Evolutionary conservation across 1,284 basidiomycete species (phyloP), one percentile per base, ranked within the genome.

Genomic region (Moniliophthora roreri): DNA sequence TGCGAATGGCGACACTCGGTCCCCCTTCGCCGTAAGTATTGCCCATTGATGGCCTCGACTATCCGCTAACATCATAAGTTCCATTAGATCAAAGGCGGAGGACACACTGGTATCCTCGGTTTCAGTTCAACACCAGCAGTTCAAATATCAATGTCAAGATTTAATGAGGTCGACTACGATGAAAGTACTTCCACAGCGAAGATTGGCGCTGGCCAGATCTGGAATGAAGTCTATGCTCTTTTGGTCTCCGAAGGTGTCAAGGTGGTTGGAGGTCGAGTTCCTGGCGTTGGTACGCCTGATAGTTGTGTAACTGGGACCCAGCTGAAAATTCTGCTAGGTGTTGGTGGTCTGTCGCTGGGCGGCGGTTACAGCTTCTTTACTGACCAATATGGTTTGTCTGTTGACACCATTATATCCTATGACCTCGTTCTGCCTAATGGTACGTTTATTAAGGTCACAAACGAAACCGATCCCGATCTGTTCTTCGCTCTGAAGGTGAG

Each of bases 141-240:
- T 3, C 72, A 75, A 0, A 71, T 77, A 46, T 56, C 70, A 0
- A 68, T 77, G 71, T 56, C 55, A 35, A 61, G 63, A 16, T 74
- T 76, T 54, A 62, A 65, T 5, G 54, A 69, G 0, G 56, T 70
- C 16, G 55, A 53, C 15, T 68, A 70, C 39, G 53, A 69, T 44
- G 37, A 61, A 1, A 40, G 48, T 3, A 40, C 59, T 2, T 58
- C 60, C 23, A 66, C 63, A 1, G 68, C 62, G 7, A 62, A 60
- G 3, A 55, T 75, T 7, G 77, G 76, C 1, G 57, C 71, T 1
- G 75, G 75, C 21, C 53, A 69, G n/a, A 60, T 65, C 4, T 77
- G 76, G 76, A 73, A 73, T 44, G 60, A 69, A 5, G 75, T 77
- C 9, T 78, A 78, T 38, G 54, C 50, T 4, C 61, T 56, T 3